Evolutionary conservation across 805 yeast genomes (phyloP).

Genomic region (Candida tallmaniae): DNA sequence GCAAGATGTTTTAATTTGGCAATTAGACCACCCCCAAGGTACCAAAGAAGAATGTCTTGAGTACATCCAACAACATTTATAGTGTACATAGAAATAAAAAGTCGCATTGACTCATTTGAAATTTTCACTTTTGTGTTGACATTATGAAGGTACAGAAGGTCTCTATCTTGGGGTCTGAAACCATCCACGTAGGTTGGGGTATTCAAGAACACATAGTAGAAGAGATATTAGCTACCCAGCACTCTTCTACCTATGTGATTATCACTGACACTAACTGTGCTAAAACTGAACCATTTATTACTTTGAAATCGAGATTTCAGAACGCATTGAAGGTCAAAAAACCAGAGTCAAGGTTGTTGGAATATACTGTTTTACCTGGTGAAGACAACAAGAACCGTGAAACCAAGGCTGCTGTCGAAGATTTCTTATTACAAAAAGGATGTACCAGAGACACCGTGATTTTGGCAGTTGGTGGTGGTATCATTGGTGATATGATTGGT

Average conservation of each 20-base stretch:
- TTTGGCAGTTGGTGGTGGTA: conserved; percentile 96
- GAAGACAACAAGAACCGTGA: conserved; percentile 84
- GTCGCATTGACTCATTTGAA: neutral
- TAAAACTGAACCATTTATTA: conserved; percentile 55
- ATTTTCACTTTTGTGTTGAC: neutral
- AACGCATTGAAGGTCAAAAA: conserved; percentile 29
- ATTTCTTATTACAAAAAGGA: conserved; percentile 71
- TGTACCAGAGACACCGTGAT: conserved; percentile 96
- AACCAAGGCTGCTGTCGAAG: conserved; percentile 92
- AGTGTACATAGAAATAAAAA: neutral
- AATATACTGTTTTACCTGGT: conserved; percentile 83
- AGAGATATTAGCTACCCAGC: conserved; percentile 55
- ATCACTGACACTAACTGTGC: conserved; percentile 82
- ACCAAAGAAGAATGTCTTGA: conserved; percentile 52
- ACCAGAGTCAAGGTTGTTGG: conserved; percentile 61
- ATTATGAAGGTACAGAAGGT: conserved; percentile 45
- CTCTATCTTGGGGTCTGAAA: conserved; percentile 72
- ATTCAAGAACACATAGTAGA: conserved; percentile 69
- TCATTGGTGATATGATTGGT: conserved; percentile 98
- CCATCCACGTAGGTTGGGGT: conserved; percentile 87
- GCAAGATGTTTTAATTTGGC: conserved; percentile 63
- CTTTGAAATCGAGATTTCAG: conserved; percentile 42
- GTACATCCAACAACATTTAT: conserved; percentile 21
- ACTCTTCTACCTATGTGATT: conserved; percentile 88
- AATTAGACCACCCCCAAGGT: conserved; percentile 64